Conservation (phyloP, 2,329 filamentous ascomycete genomes). For the Ophiocordyceps camponoti-leonardi region DNA sequence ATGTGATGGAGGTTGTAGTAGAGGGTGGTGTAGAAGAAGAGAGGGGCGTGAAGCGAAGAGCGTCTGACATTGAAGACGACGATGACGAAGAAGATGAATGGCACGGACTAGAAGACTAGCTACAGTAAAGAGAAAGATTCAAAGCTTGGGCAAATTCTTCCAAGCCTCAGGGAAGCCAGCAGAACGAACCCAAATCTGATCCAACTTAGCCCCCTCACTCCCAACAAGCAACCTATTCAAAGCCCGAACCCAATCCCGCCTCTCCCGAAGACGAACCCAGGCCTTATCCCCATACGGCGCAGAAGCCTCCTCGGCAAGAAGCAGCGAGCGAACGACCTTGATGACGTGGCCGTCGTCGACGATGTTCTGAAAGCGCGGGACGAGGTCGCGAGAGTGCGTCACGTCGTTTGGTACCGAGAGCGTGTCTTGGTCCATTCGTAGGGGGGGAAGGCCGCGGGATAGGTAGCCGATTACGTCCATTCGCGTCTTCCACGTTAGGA, state of each 20-base stretch:
- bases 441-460: conserved; percentile 43
- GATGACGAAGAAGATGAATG: conserved; percentile 27
- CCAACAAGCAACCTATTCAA: conserved; percentile 46
- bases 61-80: conserved; percentile 6
- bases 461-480: conserved; percentile 60
- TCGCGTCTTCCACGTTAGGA: conserved; percentile 72
- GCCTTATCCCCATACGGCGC: conserved; percentile 14
- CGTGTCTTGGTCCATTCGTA: conserved; percentile 29
- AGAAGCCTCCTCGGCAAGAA: conserved; percentile 28
- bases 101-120: conserved; percentile 26
- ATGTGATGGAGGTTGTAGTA: conserved; percentile 4
- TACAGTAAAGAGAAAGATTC: neutral
- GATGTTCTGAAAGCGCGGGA: conserved; percentile 27
- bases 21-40: neutral
- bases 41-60: neutral
- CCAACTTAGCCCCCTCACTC: conserved; percentile 33
- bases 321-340: conserved; percentile 57
- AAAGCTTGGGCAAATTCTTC: conserved; percentile 21
- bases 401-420: conserved; percentile 2
- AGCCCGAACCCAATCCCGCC: conserved; percentile 30
- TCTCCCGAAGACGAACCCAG: conserved; percentile 25
- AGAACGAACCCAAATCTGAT: conserved; percentile 38
- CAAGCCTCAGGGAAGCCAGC: conserved; percentile 51
- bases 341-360: conserved; percentile 67
- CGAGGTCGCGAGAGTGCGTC: neutral